These are phyloP conservation scores for Candida schatavii DNA, from an alignment of 805 yeast species.

Conservation along the genomic window DNA sequence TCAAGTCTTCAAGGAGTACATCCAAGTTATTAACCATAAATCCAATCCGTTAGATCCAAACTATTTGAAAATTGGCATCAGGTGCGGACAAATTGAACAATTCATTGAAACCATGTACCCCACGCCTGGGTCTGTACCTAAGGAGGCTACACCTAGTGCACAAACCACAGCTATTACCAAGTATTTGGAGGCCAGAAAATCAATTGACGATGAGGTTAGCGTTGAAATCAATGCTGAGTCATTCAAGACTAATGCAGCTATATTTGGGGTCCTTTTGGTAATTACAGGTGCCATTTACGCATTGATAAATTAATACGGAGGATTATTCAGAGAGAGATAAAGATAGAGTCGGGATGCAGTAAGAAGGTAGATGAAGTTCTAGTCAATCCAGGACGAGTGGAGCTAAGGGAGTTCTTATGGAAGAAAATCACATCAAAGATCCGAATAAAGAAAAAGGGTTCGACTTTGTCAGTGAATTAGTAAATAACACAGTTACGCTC, in stretches of 20 bases:
- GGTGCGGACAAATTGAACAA: constrained; percentile 87
- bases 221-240: constrained; percentile 18
- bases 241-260: constrained; percentile 9
- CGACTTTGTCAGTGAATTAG: too few relatives aligned
- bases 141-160: constrained; percentile 36
- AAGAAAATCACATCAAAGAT: too few relatives aligned
- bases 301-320: not conserved
- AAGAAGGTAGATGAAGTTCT: too few relatives aligned
- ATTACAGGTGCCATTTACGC: constrained; percentile 5
- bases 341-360: too few relatives aligned
- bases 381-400: too few relatives aligned
- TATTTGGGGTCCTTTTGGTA: constrained; percentile 5
- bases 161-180: constrained; percentile 37
- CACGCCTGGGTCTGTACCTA: constrained; percentile 48
- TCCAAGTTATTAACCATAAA: constrained; percentile 73
- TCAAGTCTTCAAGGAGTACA: constrained; percentile 70
- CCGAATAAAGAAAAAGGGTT: too few relatives aligned
- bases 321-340: too few relatives aligned
- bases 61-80: constrained; percentile 77
- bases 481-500: too few relatives aligned
- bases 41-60: constrained; percentile 81
- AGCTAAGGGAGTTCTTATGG: too few relatives aligned
- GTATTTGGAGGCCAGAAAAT: constrained; percentile 33
- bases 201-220: constrained; percentile 34
- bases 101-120: constrained; percentile 79